Evolutionary conservation across 164 flowering plant species (phyloP).

Genomic region (Euptelea pleiosperma): DNA sequence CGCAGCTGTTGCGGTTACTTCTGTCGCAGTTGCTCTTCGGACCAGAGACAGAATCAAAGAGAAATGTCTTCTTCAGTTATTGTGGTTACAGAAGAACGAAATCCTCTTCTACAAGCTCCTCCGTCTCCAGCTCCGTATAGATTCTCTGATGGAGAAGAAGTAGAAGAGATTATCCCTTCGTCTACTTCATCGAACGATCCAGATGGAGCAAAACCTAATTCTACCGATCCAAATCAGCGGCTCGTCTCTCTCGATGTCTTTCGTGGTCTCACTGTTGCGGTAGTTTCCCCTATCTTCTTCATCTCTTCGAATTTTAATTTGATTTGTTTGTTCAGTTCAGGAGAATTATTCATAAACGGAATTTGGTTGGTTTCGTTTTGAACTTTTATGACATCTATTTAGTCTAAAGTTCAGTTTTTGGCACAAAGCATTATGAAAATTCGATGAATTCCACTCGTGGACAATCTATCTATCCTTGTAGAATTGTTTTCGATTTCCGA

Average conservation of each 20-base stretch:
- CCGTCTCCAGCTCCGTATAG: conserved; percentile 3
- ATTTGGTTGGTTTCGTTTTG: too few species aligned
- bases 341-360: too few species aligned
- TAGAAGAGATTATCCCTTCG: conserved; percentile 22
- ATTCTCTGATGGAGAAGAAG: conserved; percentile 1
- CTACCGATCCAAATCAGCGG: conserved; percentile 31
- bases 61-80: conserved; percentile 9
- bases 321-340: background rate
- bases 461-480: too few species aligned
- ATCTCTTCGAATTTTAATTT: background rate
- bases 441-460: too few species aligned
- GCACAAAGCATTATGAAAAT: too few species aligned
- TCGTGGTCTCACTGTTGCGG: conserved; percentile 78
- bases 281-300: conserved; percentile 14
- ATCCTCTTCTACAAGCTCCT: conserved; percentile 29
- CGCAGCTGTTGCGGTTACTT: too few species aligned
- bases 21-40: too few species aligned
- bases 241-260: conserved; percentile 69
- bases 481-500: background rate
- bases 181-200: conserved; percentile 14
- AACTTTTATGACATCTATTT: too few species aligned
- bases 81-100: conserved; percentile 20
- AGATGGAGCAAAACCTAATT: conserved; percentile 13
- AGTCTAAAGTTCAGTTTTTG: too few species aligned
- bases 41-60: too few species aligned